These are phyloP conservation scores for Albizia julibrissin DNA, from an alignment of 306 rosid species.

Conservation along the genomic window DNA sequence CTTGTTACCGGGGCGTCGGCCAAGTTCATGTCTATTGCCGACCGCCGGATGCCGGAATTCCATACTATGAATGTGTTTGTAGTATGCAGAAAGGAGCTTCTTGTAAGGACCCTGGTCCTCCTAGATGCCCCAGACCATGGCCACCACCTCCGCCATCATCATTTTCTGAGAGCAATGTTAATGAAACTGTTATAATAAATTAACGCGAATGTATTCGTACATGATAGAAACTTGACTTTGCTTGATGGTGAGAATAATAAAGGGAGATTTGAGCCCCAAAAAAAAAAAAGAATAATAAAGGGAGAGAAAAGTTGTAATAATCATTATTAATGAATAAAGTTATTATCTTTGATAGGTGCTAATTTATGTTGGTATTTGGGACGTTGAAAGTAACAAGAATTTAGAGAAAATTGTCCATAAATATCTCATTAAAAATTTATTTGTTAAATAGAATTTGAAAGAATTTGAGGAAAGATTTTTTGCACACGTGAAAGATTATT, in stretches of 20 bases:
- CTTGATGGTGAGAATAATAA: no score
- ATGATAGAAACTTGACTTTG: background rate
- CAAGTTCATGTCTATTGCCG: background rate
- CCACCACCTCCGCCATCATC: background rate
- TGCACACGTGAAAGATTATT: no score
- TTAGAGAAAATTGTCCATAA: no score
- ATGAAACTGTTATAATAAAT: background rate
- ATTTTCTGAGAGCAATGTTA: background rate
- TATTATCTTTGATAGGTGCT: no score
- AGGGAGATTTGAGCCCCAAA: no score
- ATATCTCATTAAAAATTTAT: no score
- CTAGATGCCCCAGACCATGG: constrained; percentile 16
- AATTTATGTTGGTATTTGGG: no score
- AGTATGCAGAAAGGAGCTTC: constrained; percentile 6
- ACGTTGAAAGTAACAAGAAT: no score
- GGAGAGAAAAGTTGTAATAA: background rate
- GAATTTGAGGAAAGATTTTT: no score
- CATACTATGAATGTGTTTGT: background rate
- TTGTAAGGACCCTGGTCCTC: background rate
- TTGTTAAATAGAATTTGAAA: no score
- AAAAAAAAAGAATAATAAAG: no score
- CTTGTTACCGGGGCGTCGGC: constrained; percentile 13
- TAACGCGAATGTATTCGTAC: background rate
- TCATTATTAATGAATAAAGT: background rate
- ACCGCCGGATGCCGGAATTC: constrained; percentile 5